Evolutionary conservation across 352 stramenopile genomes (phyloP), one percentile per base, ranked within the genome.

Genomic region (Halophytophthora polymorphica): DNA sequence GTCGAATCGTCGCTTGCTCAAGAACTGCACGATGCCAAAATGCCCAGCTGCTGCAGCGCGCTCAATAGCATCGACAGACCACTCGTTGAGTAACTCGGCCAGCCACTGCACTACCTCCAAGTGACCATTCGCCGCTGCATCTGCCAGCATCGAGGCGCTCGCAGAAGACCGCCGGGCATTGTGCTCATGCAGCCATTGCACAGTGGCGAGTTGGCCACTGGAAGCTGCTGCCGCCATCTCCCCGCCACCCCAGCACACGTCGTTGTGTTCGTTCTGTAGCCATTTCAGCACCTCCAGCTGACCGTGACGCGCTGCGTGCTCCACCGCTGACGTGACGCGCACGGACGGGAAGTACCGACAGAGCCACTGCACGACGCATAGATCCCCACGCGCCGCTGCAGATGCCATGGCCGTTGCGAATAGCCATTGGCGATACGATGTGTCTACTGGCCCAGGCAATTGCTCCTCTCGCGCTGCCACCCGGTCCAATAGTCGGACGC

Each of bases 291-390:
- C 11, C 13, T 14, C 15, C 14, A 48, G 23, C n/a, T 44, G 45
- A 0, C 45, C 45, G 15, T 44, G 33, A 12, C 13, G 22, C 13
- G 45, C 45, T 14, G 45, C 45, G 5, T 33, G 15, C 33, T 52
- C 34, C 23, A 52, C 36, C 14, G 45, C 45, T 18, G 31, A 33
- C 35, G 36, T 52, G 23, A 48, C 42, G 11, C 14, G n/a, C 15
- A 22, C 42, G 23, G 15, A 14, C 22, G 42, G 42, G 39, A 55
- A 59, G 50, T 56, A 73, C 8, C 53, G 17, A 13, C 59, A 61
- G 1, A 74, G 50, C 65, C 65, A 74, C 11, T 55, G 38, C n/a
- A 67, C 12, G 6, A 75, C 45, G 0, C 8, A 7, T 4, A 74
- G 21, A 36, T 74, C 53, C 2, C 61, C 61, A 3, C 56, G 45